Base-by-base conservation (phyloP, 1,139 yeast genomes). In the Saccharomyces hybrid region DNA sequence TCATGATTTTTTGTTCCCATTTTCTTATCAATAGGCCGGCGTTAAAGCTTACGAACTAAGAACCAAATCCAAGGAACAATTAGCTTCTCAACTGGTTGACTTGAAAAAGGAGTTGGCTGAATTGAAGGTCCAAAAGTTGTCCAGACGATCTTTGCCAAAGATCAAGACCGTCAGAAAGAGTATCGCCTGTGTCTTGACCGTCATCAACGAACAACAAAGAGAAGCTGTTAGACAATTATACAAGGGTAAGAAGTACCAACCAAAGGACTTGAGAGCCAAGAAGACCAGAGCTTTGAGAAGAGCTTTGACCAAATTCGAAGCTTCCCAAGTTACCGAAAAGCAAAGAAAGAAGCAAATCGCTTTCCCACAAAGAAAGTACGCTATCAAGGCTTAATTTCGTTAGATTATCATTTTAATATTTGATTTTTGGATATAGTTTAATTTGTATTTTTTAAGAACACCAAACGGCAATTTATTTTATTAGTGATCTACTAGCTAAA, bases 261-360 rank as follows among this genome's bases (percentile, higher is more conserved):
- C 99, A 82, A 91, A 91, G 84, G 98, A 91, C 78, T 85, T 93
- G 80, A 93, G 98, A 83, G 96, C 89, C 73, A 93, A 93, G 91
- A 88, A 93, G 87, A 93, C 99, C 80, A 93, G 98, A 86, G 98
- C 99, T 78, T 81, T 93, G 79, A 91, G 99, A 88, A 89, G 98
- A 84, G 83, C 85, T 77, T 84, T 93, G 76, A 84, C 97, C 77
- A 82, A 86, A 75, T 78, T 79, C 78, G 97, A 93, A 81, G 84
- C 88, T 75, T 74, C 82, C 70, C 79, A 80, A 77, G 78, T 80
- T 78, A 91, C 98, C 74, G 86, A 79, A 71, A 90, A 88, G 83
- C 90, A 91, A 74, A 83, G 83, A 80, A 93, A 93, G 89, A 86
- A 82, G 80, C 38, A 32, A 32, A 82, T 84, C 73, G 96, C 97